These are phyloP conservation scores for Beta vulgaris DNA, from an alignment of 148 eudicot species.

Conservation along the genomic window DNA sequence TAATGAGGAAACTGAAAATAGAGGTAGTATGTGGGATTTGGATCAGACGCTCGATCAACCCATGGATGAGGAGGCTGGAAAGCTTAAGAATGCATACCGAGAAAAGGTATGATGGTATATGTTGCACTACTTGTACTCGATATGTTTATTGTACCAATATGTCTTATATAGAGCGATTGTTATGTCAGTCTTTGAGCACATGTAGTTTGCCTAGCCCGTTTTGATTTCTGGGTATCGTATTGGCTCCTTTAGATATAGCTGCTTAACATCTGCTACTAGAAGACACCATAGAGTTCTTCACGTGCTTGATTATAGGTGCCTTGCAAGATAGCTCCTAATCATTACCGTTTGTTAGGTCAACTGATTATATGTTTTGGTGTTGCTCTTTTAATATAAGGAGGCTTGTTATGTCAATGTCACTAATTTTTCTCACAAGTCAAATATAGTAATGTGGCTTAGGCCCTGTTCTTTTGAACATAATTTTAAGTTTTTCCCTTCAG, in stretches of 20 bases:
- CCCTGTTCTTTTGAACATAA: no score
- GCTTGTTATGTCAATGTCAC: no score
- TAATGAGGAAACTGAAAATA: conserved; percentile 43
- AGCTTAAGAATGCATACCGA: conserved; percentile 62
- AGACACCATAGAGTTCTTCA: not conserved
- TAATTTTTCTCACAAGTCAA: no score
- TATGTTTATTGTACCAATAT: not conserved
- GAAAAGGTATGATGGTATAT: conserved; percentile 59
- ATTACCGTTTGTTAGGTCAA: not conserved
- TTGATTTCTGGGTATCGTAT: not conserved
- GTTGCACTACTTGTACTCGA: not conserved
- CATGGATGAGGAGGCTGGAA: conserved; percentile 96
- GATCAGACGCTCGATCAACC: conserved; percentile 93
- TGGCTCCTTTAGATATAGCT: not conserved
- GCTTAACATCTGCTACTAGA: not conserved
- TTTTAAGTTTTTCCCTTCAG: no score
- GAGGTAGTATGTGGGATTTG: conserved; percentile 91
- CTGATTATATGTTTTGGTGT: no score
- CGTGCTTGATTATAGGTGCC: not conserved
- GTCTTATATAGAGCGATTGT: not conserved
- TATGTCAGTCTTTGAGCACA: not conserved
- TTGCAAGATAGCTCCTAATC: not conserved
- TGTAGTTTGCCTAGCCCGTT: not conserved
- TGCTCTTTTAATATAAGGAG: no score
- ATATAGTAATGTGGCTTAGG: no score